These are phyloP conservation scores for Ustilago hordei DNA, from an alignment of 1,284 basidiomycete genomes.

Conservation along the genomic window DNA sequence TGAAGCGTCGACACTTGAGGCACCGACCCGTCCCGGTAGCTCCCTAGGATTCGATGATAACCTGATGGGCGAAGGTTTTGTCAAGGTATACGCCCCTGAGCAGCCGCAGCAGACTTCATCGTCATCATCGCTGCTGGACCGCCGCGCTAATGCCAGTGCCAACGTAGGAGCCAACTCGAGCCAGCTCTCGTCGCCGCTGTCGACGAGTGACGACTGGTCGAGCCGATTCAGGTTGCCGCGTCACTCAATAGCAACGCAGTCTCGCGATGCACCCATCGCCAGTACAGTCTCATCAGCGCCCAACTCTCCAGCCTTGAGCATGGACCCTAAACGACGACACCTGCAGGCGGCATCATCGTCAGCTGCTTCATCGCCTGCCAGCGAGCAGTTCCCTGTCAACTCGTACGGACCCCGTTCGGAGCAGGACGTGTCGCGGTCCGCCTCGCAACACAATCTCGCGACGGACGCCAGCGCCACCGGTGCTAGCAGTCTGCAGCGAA, in stretches of 20 bases:
- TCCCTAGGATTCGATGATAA: slow-evolving; percentile 22
- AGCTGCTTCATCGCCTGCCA: slow-evolving; percentile 30
- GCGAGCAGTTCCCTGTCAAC: slow-evolving; percentile 44
- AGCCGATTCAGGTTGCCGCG: slow-evolving; percentile 35
- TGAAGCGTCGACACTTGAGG: slow-evolving; percentile 7
- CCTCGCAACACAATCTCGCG: slow-evolving; percentile 36
- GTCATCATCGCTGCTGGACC: slow-evolving; percentile 21
- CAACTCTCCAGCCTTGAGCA: slow-evolving; percentile 38
- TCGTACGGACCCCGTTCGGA: slow-evolving; percentile 44
- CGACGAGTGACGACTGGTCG: slow-evolving; percentile 34
- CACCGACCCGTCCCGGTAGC: slow-evolving; percentile 18
- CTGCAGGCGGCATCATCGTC: slow-evolving; percentile 16
- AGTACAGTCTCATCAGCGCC: slow-evolving; percentile 23
- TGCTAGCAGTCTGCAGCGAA: slow-evolving; percentile 24
- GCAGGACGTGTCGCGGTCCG: slow-evolving; percentile 31
- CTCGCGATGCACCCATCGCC: neutral
- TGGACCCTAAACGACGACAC: slow-evolving; percentile 31
- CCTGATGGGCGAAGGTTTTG: slow-evolving; percentile 10
- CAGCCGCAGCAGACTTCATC: neutral
- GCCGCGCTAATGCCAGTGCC: slow-evolving; percentile 25
- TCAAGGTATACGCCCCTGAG: neutral
- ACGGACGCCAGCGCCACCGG: slow-evolving; percentile 19
- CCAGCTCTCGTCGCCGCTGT: slow-evolving; percentile 21
- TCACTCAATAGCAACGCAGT: slow-evolving; percentile 22
- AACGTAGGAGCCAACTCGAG: slow-evolving; percentile 8